phyloP scores from a whole-genome alignment of 2,329 filamentous ascomycete genomes.

The Fusarium pininemorale region DNA sequence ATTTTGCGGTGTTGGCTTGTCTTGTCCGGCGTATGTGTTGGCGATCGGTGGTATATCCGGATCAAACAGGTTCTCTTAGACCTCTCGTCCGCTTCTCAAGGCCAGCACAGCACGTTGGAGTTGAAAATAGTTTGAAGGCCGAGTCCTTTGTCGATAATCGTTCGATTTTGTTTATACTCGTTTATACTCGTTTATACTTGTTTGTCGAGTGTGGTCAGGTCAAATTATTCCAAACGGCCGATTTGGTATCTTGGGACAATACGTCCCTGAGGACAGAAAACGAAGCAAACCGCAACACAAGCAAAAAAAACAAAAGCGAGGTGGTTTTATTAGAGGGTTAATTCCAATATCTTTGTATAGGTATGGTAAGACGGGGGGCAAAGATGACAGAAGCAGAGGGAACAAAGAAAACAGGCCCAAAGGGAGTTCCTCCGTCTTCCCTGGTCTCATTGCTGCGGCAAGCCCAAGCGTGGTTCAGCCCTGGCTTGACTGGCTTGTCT shows the following conservation, averaged over 20 bases:
- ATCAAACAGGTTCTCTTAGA: neutral
- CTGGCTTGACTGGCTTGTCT: slow-evolving; percentile 9
- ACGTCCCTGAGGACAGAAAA: slow-evolving; percentile 17
- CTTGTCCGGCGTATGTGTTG: neutral
- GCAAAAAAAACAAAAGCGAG: slow-evolving; percentile 1
- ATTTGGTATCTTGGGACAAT: neutral
- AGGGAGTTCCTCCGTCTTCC: neutral
- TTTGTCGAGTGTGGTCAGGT: neutral
- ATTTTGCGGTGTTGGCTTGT: neutral
- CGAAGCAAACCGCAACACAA: neutral
- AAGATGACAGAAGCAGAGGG: slow-evolving; percentile 5
- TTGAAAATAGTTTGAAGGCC: neutral
- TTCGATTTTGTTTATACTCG: slow-evolving; percentile 2
- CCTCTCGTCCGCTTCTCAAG: neutral
- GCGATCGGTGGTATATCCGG: neutral
- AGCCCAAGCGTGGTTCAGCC: slow-evolving; percentile 20
- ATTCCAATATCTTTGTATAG: neutral
- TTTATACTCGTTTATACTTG: neutral
- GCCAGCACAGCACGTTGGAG: neutral
- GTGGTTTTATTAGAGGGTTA: neutral
- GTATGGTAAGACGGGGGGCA: slow-evolving; percentile 3
- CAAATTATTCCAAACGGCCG: neutral
- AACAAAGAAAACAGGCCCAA: slow-evolving; percentile 27
- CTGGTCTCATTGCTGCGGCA: slow-evolving; percentile 32
- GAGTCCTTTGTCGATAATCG: neutral